Conservation (phyloP, 2,329 filamentous ascomycete species). For the Thelonectria blattea region DNA sequence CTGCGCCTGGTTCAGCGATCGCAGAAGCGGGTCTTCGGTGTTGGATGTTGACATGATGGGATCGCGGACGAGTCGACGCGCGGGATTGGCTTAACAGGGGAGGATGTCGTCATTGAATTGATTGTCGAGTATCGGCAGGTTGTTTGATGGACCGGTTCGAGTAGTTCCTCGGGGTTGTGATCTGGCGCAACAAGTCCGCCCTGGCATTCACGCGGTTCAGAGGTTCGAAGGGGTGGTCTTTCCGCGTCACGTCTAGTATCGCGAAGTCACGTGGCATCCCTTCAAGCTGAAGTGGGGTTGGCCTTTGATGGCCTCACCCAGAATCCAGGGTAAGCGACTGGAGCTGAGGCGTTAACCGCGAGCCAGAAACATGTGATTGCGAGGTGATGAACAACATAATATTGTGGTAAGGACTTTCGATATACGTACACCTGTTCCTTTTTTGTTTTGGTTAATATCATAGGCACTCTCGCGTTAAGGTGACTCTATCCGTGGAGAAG, state of each 20-base stretch:
- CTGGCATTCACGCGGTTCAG: background rate
- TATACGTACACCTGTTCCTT: too few relatives aligned
- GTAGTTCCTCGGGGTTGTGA: background rate
- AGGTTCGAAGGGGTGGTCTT: background rate
- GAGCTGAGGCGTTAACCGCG: too few relatives aligned
- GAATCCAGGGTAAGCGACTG: background rate
- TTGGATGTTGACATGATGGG: conserved; percentile 37
- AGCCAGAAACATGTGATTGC: background rate
- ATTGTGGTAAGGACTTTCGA: too few relatives aligned
- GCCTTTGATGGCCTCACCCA: background rate
- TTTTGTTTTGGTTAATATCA: too few relatives aligned
- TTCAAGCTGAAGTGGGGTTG: background rate
- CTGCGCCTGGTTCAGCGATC: conserved; percentile 61
- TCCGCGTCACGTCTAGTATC: background rate
- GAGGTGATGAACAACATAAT: background rate
- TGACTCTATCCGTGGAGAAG: too few relatives aligned
- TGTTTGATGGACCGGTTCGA: background rate
- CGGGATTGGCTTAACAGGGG: conserved; percentile 15
- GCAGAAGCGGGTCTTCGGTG: conserved; percentile 47
- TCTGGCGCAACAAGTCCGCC: background rate
- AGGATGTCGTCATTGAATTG: conserved; percentile 23
- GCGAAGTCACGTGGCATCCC: conserved; percentile 11
- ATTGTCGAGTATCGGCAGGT: background rate
- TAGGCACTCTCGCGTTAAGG: too few relatives aligned
- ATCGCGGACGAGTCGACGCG: conserved; percentile 32